phyloP scores from a whole-genome alignment of 108 stramenopile genomes.

The Cyclotella atomus region DNA sequence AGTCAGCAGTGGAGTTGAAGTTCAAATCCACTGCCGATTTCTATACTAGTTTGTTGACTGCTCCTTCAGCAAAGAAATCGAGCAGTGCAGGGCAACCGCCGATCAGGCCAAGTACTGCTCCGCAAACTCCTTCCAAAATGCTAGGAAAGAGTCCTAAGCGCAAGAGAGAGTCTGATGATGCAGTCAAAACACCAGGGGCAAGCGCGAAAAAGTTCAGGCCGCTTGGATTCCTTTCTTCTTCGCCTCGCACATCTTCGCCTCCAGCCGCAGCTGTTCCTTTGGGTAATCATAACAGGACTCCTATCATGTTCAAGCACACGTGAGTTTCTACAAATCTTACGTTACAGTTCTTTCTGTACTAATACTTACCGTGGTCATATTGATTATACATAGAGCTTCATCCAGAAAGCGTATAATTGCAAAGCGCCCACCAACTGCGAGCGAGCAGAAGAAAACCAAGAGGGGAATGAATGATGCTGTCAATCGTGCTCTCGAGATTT shows the following conservation, averaged over 20 bases:
- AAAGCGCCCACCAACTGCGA: slow-evolving; percentile 24
- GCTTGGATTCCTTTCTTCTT: slow-evolving; percentile 32
- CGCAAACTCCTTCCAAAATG: background rate
- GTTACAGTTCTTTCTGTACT: background rate
- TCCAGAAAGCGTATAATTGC: slow-evolving; percentile 23
- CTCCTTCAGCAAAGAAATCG: background rate
- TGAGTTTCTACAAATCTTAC: slow-evolving; percentile 12
- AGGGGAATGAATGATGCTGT: slow-evolving; percentile 39
- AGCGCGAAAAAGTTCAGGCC: slow-evolving; percentile 19
- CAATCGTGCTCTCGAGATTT: slow-evolving; percentile 17
- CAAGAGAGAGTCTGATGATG: slow-evolving; percentile 7
- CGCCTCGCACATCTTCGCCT: slow-evolving; percentile 18
- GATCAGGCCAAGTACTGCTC: background rate
- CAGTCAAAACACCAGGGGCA: background rate
- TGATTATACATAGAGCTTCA: slow-evolving; percentile 11
- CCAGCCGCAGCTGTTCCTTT: slow-evolving; percentile 7
- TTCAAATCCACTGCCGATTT: background rate
- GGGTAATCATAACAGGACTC: slow-evolving; percentile 16
- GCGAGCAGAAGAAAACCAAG: slow-evolving; percentile 32
- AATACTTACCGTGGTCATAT: too few species aligned
- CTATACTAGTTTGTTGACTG: background rate
- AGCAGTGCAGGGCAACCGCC: background rate
- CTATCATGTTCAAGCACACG: slow-evolving; percentile 33
- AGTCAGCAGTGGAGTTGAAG: too few species aligned
- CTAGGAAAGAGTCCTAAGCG: background rate